Evolutionary conservation across 305 asterid species (phyloP).

Genomic region (Withania somnifera): DNA sequence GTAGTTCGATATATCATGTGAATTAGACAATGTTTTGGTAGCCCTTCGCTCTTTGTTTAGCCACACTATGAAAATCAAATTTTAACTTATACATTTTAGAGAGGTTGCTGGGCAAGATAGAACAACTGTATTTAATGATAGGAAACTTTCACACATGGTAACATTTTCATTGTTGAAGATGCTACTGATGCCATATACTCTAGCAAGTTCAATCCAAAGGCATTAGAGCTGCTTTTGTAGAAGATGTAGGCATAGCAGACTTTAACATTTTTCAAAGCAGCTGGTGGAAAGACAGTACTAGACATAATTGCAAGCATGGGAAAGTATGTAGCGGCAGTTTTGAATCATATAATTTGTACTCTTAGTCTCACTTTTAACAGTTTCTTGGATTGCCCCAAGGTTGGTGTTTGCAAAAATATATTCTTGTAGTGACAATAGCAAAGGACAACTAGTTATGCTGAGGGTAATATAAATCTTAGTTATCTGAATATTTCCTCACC

Average conservation of each 20-base stretch:
- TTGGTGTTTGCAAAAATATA: background rate
- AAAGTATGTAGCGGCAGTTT: background rate
- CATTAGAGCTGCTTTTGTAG: background rate
- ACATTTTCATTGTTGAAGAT: background rate
- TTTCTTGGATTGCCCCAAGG: background rate
- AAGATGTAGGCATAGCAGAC: background rate
- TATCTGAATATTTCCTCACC: background rate
- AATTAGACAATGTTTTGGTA: background rate
- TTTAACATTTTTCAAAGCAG: background rate
- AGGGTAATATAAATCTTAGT: background rate
- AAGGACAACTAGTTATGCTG: background rate
- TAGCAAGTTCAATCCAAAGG: background rate
- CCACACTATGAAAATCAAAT: background rate
- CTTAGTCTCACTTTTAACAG: background rate
- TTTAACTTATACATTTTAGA: background rate
- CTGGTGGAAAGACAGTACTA: background rate
- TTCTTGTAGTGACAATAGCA: background rate
- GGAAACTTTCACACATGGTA: background rate
- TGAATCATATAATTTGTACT: background rate
- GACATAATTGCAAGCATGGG: background rate
- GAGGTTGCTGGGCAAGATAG: background rate
- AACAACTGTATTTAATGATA: background rate
- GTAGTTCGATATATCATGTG: background rate
- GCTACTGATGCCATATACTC: background rate
- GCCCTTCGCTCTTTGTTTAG: background rate